A percentile compares a stretch with the other conserved stretches of the same genome.
Evolutionary conservation across 441 rosid genomes (phyloP).

Genomic region (Metrosideros polymorpha): DNA sequence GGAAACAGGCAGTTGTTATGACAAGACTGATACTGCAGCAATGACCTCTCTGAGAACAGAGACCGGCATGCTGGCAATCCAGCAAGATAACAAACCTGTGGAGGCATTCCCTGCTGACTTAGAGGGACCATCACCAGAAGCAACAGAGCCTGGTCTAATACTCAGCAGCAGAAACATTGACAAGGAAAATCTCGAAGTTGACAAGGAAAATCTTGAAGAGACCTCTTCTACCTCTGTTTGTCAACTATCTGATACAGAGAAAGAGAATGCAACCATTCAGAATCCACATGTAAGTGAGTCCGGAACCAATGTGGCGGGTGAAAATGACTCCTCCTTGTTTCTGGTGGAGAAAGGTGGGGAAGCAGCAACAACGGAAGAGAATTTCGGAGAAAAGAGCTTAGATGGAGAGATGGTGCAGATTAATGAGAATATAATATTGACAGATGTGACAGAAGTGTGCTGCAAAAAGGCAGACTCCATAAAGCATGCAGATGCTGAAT

Average conservation of each 20-base stretch:
- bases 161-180: background rate
- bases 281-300: background rate
- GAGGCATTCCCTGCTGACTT: background rate
- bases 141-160: constrained; percentile 7
- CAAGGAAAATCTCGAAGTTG: constrained; percentile 4
- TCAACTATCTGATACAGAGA: background rate
- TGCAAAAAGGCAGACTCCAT: background rate
- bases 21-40: constrained; percentile 2
- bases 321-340: constrained; percentile 1
- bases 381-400: constrained; percentile 11
- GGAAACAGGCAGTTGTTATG: constrained; percentile 1
- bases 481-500: background rate
- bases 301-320: background rate
- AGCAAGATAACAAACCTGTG: constrained; percentile 4
- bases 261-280: background rate
- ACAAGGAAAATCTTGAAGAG: constrained; percentile 5
- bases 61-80: constrained; percentile 7
- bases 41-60: background rate
- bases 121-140: background rate
- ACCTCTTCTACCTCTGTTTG: constrained; percentile 10
- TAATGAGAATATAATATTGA: background rate
- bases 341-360: constrained; percentile 14
- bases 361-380: constrained; percentile 12
- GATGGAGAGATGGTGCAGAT: constrained; percentile 1
- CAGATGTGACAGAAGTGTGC: background rate